Conservation (phyloP, 2,329 filamentous ascomycete species). For the Dactylellina drechsleri region DNA sequence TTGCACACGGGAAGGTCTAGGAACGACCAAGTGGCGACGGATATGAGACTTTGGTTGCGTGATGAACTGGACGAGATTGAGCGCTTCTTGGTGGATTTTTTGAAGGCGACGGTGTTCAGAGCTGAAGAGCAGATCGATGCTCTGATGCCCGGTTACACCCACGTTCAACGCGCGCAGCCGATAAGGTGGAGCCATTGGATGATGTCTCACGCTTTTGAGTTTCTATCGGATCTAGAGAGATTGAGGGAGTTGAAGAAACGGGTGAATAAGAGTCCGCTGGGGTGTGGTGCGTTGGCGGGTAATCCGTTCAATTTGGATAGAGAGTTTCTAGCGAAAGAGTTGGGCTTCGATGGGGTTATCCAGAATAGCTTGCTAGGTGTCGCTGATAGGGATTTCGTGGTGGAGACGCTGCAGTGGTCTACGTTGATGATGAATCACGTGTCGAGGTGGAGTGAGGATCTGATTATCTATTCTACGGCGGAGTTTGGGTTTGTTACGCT, state of each 20-base stretch:
- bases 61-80: conserved; percentile 78
- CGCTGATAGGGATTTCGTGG: conserved; percentile 81
- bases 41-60: conserved; percentile 89
- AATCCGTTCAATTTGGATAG: conserved; percentile 85
- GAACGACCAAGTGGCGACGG: conserved; percentile 89
- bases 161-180: conserved; percentile 82
- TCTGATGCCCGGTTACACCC: conserved; percentile 89
- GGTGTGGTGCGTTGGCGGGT: conserved; percentile 80
- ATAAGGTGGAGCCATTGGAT: conserved; percentile 86
- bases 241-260: conserved; percentile 76
- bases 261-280: conserved; percentile 78
- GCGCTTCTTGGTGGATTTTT: conserved; percentile 72
- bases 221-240: conserved; percentile 78
- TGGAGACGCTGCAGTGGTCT: conserved; percentile 83
- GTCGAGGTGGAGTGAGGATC: conserved; percentile 82
- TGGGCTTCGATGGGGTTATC: conserved; percentile 79
- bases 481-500: conserved; percentile 81
- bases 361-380: conserved; percentile 82
- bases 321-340: conserved; percentile 79
- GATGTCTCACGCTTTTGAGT: conserved; percentile 77
- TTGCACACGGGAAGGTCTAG: conserved; percentile 87
- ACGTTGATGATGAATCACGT: conserved; percentile 82
- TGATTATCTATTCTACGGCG: conserved; percentile 81
- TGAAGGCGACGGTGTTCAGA: conserved; percentile 74
- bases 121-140: conserved; percentile 79